Conservation (phyloP, 495 filamentous ascomycete genomes). For the Penicillium macrosclerotiorum region DNA sequence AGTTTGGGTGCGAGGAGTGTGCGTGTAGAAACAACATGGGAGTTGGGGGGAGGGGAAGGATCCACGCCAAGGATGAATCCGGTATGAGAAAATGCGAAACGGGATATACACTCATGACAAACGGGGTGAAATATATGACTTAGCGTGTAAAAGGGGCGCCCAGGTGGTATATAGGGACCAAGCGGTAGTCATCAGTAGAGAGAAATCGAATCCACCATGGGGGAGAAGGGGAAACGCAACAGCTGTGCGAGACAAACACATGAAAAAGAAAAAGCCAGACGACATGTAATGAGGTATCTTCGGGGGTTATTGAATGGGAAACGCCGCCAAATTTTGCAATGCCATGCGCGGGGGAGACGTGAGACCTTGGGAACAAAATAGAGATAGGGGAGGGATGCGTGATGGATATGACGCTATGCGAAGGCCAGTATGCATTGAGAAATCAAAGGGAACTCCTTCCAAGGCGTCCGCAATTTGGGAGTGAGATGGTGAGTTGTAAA, state of each 20-base stretch:
- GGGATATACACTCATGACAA: constrained; percentile 33
- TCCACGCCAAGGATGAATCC: too few relatives aligned
- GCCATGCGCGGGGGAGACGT: constrained; percentile 41
- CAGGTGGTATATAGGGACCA: not conserved
- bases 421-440: constrained; percentile 41
- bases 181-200: constrained; percentile 7
- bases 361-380: constrained; percentile 28
- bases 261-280: constrained; percentile 18
- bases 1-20: too few relatives aligned
- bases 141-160: constrained; percentile 7
- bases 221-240: constrained; percentile 1
- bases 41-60: too few relatives aligned
- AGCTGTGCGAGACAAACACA: constrained; percentile 12
- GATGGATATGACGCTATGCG: constrained; percentile 45
- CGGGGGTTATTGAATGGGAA: constrained; percentile 32
- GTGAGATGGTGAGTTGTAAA: not conserved
- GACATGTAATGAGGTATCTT: constrained; percentile 47
- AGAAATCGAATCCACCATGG: constrained; percentile 1
- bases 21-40: too few relatives aligned
- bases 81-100: constrained; percentile 16
- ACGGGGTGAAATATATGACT: constrained; percentile 30
- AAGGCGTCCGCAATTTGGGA: constrained; percentile 17
- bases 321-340: constrained; percentile 45
- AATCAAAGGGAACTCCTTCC: constrained; percentile 28
- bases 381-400: constrained; percentile 21